phyloP scores from a whole-genome alignment of 2,329 filamentous ascomycete species.

The Alternaria ethzedia region DNA sequence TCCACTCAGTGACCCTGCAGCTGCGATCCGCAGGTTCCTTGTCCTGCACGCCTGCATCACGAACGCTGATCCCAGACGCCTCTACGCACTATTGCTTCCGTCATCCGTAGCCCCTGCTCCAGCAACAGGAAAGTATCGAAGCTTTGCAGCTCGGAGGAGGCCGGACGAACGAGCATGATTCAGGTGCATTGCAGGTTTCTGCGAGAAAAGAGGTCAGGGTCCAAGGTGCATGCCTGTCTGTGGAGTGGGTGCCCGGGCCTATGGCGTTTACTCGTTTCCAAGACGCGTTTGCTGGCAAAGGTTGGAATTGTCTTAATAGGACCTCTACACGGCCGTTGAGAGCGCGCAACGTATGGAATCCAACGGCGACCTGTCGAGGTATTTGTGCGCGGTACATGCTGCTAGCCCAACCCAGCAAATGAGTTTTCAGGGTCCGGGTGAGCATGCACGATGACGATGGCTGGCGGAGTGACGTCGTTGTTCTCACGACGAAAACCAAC shows the following conservation, averaged over 20 bases:
- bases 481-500: constrained; percentile 23
- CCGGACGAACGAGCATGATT: constrained; percentile 22
- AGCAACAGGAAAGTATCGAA: constrained; percentile 7
- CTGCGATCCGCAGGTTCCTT: constrained; percentile 13
- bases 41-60: constrained; percentile 9
- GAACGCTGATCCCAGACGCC: constrained; percentile 9
- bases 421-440: constrained; percentile 23
- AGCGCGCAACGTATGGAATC: not conserved
- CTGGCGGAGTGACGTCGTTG: constrained; percentile 33
- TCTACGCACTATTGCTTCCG: constrained; percentile 3
- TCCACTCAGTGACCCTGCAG: constrained; percentile 12
- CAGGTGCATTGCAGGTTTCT: constrained; percentile 22
- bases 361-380: not conserved
- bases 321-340: not conserved
- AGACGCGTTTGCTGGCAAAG: not conserved
- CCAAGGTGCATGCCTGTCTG: constrained; percentile 6
- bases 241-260: constrained; percentile 4
- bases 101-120: not conserved
- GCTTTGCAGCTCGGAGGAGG: constrained; percentile 22
- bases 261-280: not conserved
- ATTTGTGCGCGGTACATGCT: constrained; percentile 3
- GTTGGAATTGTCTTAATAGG: not conserved
- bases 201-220: constrained; percentile 6
- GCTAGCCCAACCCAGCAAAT: constrained; percentile 1
- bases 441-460: constrained; percentile 40